Percentiles rank a stretch among this genome's conserved stretches.
phyloP scores from a whole-genome alignment of 768 basidiomycete species.

The Sporobolomyces roseus region DNA sequence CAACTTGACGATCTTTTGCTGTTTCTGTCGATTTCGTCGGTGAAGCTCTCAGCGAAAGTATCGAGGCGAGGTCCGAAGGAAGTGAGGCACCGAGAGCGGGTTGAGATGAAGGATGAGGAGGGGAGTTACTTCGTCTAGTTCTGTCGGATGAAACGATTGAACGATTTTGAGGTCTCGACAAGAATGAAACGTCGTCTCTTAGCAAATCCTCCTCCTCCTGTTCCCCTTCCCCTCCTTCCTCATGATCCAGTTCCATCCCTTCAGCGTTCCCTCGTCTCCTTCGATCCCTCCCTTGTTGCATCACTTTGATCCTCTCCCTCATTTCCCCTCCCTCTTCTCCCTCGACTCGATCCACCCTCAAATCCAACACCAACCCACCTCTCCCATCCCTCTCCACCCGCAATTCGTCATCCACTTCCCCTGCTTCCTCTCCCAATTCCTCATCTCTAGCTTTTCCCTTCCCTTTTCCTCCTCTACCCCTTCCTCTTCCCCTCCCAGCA shows the following conservation, averaged over 20 bases:
- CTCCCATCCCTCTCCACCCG: neutral
- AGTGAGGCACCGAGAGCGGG: slow-evolving; percentile 7
- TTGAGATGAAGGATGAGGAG: neutral
- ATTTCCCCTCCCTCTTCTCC: neutral
- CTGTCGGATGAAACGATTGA: neutral
- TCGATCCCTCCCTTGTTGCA: slow-evolving; percentile 7
- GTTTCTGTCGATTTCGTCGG: slow-evolving; percentile 8
- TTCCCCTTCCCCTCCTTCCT: neutral
- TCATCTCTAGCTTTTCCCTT: neutral
- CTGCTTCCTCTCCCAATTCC: slow-evolving; percentile 4
- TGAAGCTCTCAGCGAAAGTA: slow-evolving; percentile 32
- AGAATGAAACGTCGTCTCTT: slow-evolving; percentile 15
- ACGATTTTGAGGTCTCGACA: neutral
- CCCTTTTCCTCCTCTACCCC: neutral
- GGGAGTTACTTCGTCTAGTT: neutral
- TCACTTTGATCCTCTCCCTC: slow-evolving; percentile 18
- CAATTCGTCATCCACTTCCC: neutral
- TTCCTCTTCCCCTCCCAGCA: neutral
- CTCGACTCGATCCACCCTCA: neutral
- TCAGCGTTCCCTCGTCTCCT: neutral
- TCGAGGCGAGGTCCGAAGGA: slow-evolving; percentile 29
- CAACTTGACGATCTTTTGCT: slow-evolving; percentile 28
- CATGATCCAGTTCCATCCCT: too few species aligned
- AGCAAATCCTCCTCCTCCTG: neutral
- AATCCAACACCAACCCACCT: slow-evolving; percentile 17